Conservation (phyloP, 306 rosid species). For the Vigna trinervia region DNA sequence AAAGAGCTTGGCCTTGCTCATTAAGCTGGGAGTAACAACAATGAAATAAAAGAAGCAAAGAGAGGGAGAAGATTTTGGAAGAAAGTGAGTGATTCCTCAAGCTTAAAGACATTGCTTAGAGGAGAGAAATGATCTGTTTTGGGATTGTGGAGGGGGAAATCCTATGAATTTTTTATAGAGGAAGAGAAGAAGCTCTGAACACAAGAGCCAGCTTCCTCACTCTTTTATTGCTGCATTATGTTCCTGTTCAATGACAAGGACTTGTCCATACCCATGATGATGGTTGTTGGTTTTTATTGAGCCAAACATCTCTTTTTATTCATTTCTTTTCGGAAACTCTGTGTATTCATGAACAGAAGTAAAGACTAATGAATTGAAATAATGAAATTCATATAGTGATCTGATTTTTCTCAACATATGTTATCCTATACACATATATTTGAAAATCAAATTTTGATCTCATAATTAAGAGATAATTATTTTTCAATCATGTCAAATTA, state of each 20-base stretch:
- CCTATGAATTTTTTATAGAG: conserved; percentile 75
- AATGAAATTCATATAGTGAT: background rate
- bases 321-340: background rate
- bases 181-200: conserved; percentile 64
- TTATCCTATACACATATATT: background rate
- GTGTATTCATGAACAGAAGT: background rate
- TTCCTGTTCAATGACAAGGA: conserved; percentile 53
- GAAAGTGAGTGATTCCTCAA: conserved; percentile 55
- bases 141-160: conserved; percentile 71
- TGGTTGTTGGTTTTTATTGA: conserved; percentile 42
- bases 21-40: conserved; percentile 64
- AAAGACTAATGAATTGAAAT: background rate
- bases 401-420: background rate
- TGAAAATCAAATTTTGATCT: background rate
- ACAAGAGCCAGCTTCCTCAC: conserved; percentile 50
- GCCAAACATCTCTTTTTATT: conserved; percentile 16
- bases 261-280: conserved; percentile 43
- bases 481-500: background rate
- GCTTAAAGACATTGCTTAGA: conserved; percentile 70
- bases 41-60: conserved; percentile 51
- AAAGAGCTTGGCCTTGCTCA: conserved; percentile 83
- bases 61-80: conserved; percentile 56
- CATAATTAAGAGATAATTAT: background rate
- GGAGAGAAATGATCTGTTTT: conserved; percentile 63
- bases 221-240: conserved; percentile 48